Conservation (phyloP, 2,329 filamentous ascomycete genomes). For the Penicillium capsulatum region DNA sequence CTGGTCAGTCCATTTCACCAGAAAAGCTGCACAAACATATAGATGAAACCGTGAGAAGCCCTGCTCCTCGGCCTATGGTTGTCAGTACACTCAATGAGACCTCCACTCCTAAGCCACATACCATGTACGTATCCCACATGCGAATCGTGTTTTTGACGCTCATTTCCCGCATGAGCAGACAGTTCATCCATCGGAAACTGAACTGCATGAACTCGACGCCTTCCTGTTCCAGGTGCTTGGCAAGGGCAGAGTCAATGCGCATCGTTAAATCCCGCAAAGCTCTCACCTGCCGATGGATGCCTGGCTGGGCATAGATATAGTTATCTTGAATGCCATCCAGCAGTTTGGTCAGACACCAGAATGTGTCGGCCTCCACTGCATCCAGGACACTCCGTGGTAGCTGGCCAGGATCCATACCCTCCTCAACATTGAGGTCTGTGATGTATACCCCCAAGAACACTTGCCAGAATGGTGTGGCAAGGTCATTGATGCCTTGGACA, state of each 20-base stretch:
- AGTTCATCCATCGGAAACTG: conserved; percentile 99
- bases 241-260: conserved; percentile 77
- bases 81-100: conserved; percentile 13
- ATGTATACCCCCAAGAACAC: conserved; percentile 94
- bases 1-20: conserved; percentile 97
- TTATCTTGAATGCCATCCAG: conserved; percentile 99
- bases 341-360: conserved; percentile 97
- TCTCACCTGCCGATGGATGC: conserved; percentile 89
- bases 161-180: conserved; percentile 93
- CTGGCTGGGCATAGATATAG: conserved; percentile 95
- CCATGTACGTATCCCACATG: conserved; percentile 99
- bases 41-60: conserved; percentile 98
- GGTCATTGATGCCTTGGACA: conserved; percentile 96
- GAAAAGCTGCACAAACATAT: conserved; percentile 94
- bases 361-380: conserved; percentile 94
- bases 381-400: conserved; percentile 85
- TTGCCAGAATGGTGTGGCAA: conserved; percentile 97
- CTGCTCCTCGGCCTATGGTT: conserved; percentile 81
- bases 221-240: conserved; percentile 84
- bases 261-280: conserved; percentile 85
- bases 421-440: conserved; percentile 86
- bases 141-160: conserved; percentile 93
- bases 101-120: conserved; percentile 40
- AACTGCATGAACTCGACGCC: conserved; percentile 99
- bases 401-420: conserved; percentile 94